Conservation (phyloP, 805 yeast species). For the Zygosaccharomyces gambellarensis region DNA sequence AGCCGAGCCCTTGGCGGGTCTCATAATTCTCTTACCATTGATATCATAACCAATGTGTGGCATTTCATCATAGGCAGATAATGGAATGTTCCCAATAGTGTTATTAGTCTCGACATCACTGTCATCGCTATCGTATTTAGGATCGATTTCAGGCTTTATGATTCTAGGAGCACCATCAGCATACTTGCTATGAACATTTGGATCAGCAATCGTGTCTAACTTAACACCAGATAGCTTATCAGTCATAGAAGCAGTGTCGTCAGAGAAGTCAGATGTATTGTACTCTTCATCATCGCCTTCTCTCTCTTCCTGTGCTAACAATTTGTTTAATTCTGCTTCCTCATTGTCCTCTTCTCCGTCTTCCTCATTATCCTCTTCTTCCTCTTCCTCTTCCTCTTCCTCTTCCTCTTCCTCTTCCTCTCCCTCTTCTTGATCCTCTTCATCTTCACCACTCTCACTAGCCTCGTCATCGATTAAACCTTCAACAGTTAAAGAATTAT, state of each 20-base stretch:
- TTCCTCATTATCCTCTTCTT: slow-evolving; percentile 18
- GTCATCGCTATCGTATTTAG: slow-evolving; percentile 93
- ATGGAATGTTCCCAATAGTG: slow-evolving; percentile 90
- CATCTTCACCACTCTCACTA: slow-evolving; percentile 14
- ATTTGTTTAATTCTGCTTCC: slow-evolving; percentile 58
- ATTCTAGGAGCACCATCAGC: slow-evolving; percentile 80
- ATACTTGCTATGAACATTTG: slow-evolving; percentile 45
- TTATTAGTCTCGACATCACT: slow-evolving; percentile 75
- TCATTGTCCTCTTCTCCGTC: slow-evolving; percentile 40
- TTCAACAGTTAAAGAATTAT: slow-evolving; percentile 18
- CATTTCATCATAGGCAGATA: slow-evolving; percentile 91
- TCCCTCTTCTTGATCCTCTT: slow-evolving; percentile 19
- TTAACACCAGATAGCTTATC: slow-evolving; percentile 52
- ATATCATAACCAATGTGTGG: slow-evolving; percentile 97
- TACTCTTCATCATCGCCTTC: slow-evolving; percentile 28
- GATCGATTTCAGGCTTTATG: slow-evolving; percentile 84
- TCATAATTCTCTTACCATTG: slow-evolving; percentile 96
- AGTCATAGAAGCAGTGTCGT: slow-evolving; percentile 45
- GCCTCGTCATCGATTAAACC: slow-evolving; percentile 27
- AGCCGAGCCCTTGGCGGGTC: slow-evolving; percentile 97
- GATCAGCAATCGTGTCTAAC: slow-evolving; percentile 46
- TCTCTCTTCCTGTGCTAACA: slow-evolving; percentile 52
- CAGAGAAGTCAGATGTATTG: slow-evolving; percentile 33
- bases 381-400: slow-evolving; percentile 14
- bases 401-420: slow-evolving; percentile 19